Evolutionary conservation across 2,329 filamentous ascomycete species (phyloP).

Genomic region (Aureobasidium subglaciale): DNA sequence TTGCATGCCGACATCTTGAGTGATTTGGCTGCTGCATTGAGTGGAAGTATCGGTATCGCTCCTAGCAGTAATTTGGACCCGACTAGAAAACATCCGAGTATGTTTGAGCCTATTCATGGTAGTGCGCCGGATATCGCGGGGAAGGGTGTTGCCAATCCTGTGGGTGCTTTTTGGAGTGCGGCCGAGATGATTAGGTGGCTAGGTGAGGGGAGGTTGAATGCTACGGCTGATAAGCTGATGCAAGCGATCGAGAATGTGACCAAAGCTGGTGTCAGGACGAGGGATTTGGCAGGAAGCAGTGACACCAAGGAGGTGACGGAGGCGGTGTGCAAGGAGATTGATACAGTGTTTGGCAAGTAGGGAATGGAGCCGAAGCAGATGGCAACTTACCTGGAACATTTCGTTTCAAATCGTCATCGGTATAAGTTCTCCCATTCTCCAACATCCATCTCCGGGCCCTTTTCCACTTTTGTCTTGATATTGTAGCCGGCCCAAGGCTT

Average conservation of each 20-base stretch:
- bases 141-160: constrained; percentile 55
- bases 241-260: constrained; percentile 55
- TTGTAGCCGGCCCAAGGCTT: constrained; percentile 49
- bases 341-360: constrained; percentile 32
- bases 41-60: constrained; percentile 61
- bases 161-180: constrained; percentile 63
- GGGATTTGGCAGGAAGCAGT: constrained; percentile 52
- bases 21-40: constrained; percentile 59
- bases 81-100: constrained; percentile 49
- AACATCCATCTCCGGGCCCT: background rate
- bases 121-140: constrained; percentile 59
- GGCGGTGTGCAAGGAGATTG: constrained; percentile 48
- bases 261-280: constrained; percentile 48
- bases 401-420: background rate
- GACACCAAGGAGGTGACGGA: constrained; percentile 53
- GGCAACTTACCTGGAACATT: constrained; percentile 2
- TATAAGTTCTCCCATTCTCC: constrained; percentile 9
- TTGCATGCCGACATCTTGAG: constrained; percentile 56
- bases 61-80: constrained; percentile 62
- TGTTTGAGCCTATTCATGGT: constrained; percentile 53
- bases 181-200: constrained; percentile 62
- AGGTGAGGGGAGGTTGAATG: constrained; percentile 42
- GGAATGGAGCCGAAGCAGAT: background rate
- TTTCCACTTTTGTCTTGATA: constrained; percentile 35
- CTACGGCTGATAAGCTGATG: constrained; percentile 51